Percentiles rank a stretch among this genome's conserved stretches.
phyloP scores from a whole-genome alignment of 2,329 filamentous ascomycete species.

The Alternaria sp. region DNA sequence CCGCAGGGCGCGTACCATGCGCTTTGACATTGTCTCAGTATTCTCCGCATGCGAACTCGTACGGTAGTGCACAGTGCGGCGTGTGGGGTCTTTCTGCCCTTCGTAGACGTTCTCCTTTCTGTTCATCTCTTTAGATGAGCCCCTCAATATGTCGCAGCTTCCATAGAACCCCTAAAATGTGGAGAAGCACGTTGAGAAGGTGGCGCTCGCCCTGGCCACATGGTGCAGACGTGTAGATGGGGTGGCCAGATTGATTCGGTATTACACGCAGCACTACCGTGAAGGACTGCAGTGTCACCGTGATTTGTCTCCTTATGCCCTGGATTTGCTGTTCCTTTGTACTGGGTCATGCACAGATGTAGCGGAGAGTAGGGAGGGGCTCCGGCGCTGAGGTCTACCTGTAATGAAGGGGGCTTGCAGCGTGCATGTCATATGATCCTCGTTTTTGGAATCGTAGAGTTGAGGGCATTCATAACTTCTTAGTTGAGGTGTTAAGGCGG shows the following conservation, averaged over 20 bases:
- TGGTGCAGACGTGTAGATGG: conserved; percentile 22
- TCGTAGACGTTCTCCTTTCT: conserved; percentile 6
- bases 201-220: conserved; percentile 17
- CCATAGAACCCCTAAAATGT: conserved; percentile 28
- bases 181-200: conserved; percentile 36
- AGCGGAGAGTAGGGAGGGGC: conserved; percentile 35
- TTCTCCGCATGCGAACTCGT: conserved; percentile 19
- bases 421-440: conserved; percentile 13
- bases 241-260: conserved; percentile 20
- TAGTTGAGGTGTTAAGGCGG: conserved; percentile 6
- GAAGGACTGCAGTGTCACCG: conserved; percentile 32
- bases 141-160: conserved; percentile 17
- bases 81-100: conserved; percentile 36
- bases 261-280: conserved; percentile 33
- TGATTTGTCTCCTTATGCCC: conserved; percentile 23
- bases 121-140: conserved; percentile 35
- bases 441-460: conserved; percentile 1
- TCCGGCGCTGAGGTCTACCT: conserved; percentile 23
- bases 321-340: conserved; percentile 29
- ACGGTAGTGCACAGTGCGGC: neutral
- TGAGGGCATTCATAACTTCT: conserved; percentile 3
- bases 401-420: conserved; percentile 16
- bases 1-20: conserved; percentile 6
- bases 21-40: conserved; percentile 7
- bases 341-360: conserved; percentile 21